Conservation (phyloP, 495 filamentous ascomycete species). For the Hypoxylon crocopeplum region DNA sequence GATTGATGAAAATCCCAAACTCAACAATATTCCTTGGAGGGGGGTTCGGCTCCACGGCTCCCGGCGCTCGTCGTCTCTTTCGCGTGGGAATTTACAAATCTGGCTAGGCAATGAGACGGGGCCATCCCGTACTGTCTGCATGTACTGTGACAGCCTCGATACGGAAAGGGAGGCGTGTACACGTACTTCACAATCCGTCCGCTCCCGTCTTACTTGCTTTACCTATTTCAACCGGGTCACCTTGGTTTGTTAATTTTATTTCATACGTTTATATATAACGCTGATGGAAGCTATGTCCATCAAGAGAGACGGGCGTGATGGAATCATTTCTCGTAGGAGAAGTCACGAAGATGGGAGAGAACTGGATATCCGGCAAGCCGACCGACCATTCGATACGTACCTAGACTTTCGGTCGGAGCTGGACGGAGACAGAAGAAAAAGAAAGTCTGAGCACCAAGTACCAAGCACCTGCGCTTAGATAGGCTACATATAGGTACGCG, state of each 20-base stretch:
- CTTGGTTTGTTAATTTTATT: not conserved
- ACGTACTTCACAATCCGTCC: slow-evolving; percentile 30
- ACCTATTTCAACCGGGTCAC: slow-evolving; percentile 6
- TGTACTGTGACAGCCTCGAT: slow-evolving; percentile 30
- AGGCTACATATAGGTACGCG: slow-evolving; percentile 14
- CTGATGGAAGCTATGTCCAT: no score
- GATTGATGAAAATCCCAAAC: slow-evolving; percentile 29
- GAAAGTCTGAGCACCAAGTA: slow-evolving; percentile 1
- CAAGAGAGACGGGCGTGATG: no score
- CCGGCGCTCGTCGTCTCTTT: slow-evolving; percentile 38
- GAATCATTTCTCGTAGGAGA: no score
- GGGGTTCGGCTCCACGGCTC: slow-evolving; percentile 38
- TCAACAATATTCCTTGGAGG: slow-evolving; percentile 16
- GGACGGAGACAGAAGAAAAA: slow-evolving; percentile 12
- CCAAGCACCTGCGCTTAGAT: not conserved
- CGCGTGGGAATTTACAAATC: slow-evolving; percentile 37
- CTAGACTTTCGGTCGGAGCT: slow-evolving; percentile 14
- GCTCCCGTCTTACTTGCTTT: slow-evolving; percentile 14
- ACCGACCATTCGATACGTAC: slow-evolving; percentile 9
- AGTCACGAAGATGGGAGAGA: no score
- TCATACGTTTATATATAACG: not conserved
- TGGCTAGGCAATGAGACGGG: slow-evolving; percentile 38
- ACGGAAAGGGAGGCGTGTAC: slow-evolving; percentile 28
- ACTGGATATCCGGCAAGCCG: slow-evolving; percentile 11
- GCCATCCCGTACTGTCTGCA: slow-evolving; percentile 35